A percentile compares a stretch with the other conserved stretches of the same genome.
Conservation (phyloP, 1,139 yeast species). For the Insectozyma bohioensis region DNA sequence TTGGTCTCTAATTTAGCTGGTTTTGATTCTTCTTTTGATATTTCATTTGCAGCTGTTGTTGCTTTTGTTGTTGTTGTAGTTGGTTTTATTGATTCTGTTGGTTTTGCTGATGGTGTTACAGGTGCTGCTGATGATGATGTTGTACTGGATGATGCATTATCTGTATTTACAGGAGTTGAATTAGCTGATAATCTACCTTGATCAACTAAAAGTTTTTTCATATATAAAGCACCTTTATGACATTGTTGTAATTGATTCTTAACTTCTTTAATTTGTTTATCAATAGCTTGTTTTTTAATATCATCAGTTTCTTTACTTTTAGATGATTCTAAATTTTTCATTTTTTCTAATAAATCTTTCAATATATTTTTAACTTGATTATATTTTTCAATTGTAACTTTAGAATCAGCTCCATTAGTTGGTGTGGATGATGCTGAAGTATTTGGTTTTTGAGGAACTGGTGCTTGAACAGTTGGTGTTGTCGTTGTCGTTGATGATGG, state of each 20-base stretch:
- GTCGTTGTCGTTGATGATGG: conserved; percentile 3
- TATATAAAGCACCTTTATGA: conserved; percentile 39
- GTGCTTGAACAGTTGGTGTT: conserved; percentile 9
- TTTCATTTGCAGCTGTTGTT: conserved; percentile 2
- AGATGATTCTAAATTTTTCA: conserved; percentile 24
- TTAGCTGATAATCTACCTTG: conserved; percentile 24
- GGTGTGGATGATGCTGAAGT: not conserved
- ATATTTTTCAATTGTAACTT: conserved; percentile 40
- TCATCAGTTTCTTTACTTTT: conserved; percentile 26
- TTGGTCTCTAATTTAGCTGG: conserved; percentile 2
- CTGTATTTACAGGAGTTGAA: conserved; percentile 14
- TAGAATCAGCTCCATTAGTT: conserved; percentile 8
- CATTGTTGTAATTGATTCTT: conserved; percentile 36
- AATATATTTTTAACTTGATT: conserved; percentile 40
- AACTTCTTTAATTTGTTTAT: conserved; percentile 35
- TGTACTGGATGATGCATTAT: conserved; percentile 8
- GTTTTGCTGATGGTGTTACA: conserved; percentile 1
- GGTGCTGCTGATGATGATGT: conserved; percentile 8
- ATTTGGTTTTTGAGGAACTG: conserved; percentile 11
- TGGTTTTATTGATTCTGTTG: conserved; percentile 6
- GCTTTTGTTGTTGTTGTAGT: not conserved
- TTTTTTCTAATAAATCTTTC: conserved; percentile 44
- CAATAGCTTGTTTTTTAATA: conserved; percentile 22
- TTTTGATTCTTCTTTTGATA: conserved; percentile 19
- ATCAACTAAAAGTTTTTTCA: conserved; percentile 39